Evolutionary conservation across 2,329 filamentous ascomycete species (phyloP).

Genomic region (Colletotrichum horii): DNA sequence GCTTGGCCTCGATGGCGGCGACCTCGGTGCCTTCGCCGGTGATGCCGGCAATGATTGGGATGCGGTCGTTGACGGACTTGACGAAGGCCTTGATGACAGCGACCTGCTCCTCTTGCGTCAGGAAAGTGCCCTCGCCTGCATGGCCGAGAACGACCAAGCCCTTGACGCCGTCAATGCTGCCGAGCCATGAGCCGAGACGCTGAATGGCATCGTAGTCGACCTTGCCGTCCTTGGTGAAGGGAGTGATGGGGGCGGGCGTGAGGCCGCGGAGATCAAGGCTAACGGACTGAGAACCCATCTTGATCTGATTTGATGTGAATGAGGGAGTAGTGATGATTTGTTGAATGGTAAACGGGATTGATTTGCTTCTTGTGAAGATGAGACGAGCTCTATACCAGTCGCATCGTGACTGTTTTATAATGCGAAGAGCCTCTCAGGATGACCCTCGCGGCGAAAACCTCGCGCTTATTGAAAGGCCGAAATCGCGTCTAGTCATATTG

Average conservation of each 20-base stretch:
- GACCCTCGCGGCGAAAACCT: neutral
- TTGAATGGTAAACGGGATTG: neutral
- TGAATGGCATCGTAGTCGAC: slow-evolving; percentile 59
- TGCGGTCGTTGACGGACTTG: slow-evolving; percentile 53
- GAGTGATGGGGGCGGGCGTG: slow-evolving; percentile 55
- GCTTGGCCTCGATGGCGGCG: slow-evolving; percentile 54
- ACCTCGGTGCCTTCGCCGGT: slow-evolving; percentile 58
- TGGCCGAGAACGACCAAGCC: slow-evolving; percentile 60
- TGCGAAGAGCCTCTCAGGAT: neutral
- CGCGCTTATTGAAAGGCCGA: slow-evolving; percentile 4
- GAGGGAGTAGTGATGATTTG: neutral
- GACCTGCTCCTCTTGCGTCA: slow-evolving; percentile 53
- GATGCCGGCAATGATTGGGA: slow-evolving; percentile 58
- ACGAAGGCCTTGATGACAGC: slow-evolving; percentile 57
- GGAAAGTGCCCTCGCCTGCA: slow-evolving; percentile 58
- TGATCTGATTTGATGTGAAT: neutral
- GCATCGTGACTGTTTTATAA: slow-evolving; percentile 1
- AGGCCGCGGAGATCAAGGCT: slow-evolving; percentile 52
- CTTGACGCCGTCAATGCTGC: slow-evolving; percentile 55
- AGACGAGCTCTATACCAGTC: neutral
- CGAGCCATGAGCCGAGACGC: slow-evolving; percentile 57
- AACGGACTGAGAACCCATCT: slow-evolving; percentile 28
- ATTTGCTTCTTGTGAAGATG: neutral
- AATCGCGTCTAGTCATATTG: neutral
- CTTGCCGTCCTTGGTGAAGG: slow-evolving; percentile 51